Base-by-base conservation (phyloP, 176 grass and related monocot genomes). In the Zizania latifolia region DNA sequence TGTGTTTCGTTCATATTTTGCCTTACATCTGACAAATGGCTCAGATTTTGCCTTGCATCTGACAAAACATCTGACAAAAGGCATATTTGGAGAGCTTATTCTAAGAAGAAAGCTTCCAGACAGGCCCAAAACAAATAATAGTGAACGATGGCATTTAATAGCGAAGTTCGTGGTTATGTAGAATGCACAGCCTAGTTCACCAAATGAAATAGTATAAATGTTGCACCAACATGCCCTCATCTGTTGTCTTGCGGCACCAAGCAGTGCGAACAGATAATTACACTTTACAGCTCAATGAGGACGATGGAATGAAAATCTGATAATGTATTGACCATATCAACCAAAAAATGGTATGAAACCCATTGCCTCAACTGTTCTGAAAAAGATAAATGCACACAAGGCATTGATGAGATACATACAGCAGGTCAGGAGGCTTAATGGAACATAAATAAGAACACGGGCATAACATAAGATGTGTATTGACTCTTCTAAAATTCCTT, bases 271-370 rank as follows among this genome's bases (percentile, higher is more conserved):
- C 39, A 36, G 30, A 48, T 39, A 56, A 29, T 45, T 24, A 12
- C 30, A 31, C 75, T 67, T 56, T 41, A 40, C 46, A 78, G 7
- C 8, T 67, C 22, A 65, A 51, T 29, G 60, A 33, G 28, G n/a
- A n/a, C 36, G 14, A 5, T 2, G 16, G 2, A 31, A 24, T 3
- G 15, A 10, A 27, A 54, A 28, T 10, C 13, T 37, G 37, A 5
- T 61, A 27, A 68, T 54, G 23, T 40, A 60, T 69, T 27, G 8
- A 61, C 5, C 43, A 26, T 54, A 35, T 61, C 21, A 84, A 84
- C 62, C 70, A 80, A 88, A 79, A 61, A 88, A 84, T 56, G 62
- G 62, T 75, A 62, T 75, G 37, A 69, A 69, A 70, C n/a, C 48
- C 48, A 53, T 53, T 53, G 65, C 76, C 85, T 88, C 57, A 68